Base-by-base conservation (phyloP, 176 grass and related monocot genomes). In the Aegilops speltoides region DNA sequence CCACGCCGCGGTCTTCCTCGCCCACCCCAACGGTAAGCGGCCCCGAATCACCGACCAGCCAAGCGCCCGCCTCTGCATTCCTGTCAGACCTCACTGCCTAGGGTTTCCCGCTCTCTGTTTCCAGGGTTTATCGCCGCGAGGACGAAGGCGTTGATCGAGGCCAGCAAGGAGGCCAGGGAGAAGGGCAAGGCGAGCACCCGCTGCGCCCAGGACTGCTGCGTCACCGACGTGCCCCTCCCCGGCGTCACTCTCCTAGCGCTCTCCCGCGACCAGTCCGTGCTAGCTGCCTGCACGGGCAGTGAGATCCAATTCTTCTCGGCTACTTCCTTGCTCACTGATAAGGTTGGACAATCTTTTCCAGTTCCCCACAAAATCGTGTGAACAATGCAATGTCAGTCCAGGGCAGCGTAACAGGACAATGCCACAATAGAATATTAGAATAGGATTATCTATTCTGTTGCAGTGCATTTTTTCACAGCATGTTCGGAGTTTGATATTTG, bases 231-330 rank as follows among this genome's bases (percentile, higher is more conserved):
- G 8, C 78, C 65, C 76, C 89, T 98, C 38, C 91, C 91, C 7
- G 80, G 77, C 22, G 93, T 91, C 66, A 91, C 92, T n/a, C 68
- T 98, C 48, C 87, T 98, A 23, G 86, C 85, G 13, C 83, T 98
- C 22, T 96, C 96, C 33, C 86, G 77, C 46, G 90, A 96, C 75
- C 91, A 89, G 7, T 96, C 96, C 4, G 78, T 87, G 64, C 87
- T 98, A 8, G 93, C 88, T 9, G 91, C 88, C 64, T 80, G 82
- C 68, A 34, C 91, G 16, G 82, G 79, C 78, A 89, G 48, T 7
- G 91, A 89, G 65, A 91, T 98, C 54, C 90, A 98, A 24, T 91
- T 98, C 37, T 98, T 94, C 87, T 96, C 94, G 6, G 52, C 87
- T 75, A 59, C 88, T 52, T 92, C 92, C 59, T 80, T 98, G 80